Evolutionary conservation across 225 moss, liverwort and hornwort species (phyloP).

Genomic region (Ulota crispa): DNA sequence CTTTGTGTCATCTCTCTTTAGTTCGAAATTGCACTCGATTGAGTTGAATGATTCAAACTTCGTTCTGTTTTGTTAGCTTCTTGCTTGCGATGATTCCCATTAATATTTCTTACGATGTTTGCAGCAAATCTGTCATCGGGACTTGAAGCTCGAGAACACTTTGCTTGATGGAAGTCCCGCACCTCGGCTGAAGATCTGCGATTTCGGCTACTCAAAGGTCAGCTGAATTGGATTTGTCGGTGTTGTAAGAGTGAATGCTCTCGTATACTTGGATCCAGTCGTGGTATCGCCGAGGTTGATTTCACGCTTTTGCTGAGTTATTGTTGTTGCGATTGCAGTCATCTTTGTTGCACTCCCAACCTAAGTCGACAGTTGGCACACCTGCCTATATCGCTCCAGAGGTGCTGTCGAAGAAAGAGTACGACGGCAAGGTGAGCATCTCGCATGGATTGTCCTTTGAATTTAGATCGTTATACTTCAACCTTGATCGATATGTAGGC

Average conservation of each 20-base stretch:
- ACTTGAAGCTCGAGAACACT: slow-evolving; percentile 94
- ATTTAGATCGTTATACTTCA: background rate
- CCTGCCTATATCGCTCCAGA: slow-evolving; percentile 98
- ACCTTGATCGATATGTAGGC: too few species aligned
- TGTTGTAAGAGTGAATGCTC: too few species aligned
- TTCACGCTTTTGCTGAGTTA: background rate
- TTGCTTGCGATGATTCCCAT: background rate
- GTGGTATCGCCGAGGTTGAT: background rate
- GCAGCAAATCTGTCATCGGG: slow-evolving; percentile 94
- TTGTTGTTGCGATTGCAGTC: slow-evolving; percentile 46
- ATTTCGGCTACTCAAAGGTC: slow-evolving; percentile 73
- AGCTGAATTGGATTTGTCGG: background rate
- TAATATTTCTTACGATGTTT: background rate
- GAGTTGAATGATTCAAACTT: background rate
- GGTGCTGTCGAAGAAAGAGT: slow-evolving; percentile 96
- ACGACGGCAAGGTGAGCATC: slow-evolving; percentile 84
- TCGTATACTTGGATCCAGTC: background rate
- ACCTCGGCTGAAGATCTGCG: slow-evolving; percentile 92
- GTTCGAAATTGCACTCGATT: background rate
- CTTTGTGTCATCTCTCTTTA: background rate
- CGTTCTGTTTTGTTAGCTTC: background rate
- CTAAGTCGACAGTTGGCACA: slow-evolving; percentile 97
- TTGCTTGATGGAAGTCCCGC: slow-evolving; percentile 93
- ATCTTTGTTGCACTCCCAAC: slow-evolving; percentile 87
- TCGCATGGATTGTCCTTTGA: background rate